These are phyloP conservation scores for Alternaria gaisen DNA, from an alignment of 2,329 filamentous ascomycete genomes.

Conservation along the genomic window DNA sequence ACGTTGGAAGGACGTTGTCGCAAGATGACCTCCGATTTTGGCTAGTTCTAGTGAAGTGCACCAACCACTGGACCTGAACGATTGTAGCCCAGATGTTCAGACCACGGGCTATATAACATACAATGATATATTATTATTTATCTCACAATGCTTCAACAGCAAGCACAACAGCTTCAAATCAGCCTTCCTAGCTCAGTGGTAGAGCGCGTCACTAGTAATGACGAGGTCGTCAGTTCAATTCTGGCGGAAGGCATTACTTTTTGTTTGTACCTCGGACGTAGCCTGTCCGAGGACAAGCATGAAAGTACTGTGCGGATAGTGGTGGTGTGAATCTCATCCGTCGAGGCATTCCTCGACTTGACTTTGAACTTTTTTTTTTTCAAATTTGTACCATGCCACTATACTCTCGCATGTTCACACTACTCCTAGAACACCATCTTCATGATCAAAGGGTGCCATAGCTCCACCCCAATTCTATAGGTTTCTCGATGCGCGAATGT, in stretches of 20 bases:
- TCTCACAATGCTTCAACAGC: neutral
- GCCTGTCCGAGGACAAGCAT: neutral
- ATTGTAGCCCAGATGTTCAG: too few species aligned
- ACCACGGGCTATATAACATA: too few species aligned
- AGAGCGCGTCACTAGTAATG: slow-evolving; percentile 24
- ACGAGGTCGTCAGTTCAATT: slow-evolving; percentile 24
- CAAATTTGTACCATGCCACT: neutral
- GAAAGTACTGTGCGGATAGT: neutral
- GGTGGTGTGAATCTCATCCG: neutral
- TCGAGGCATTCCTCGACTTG: neutral
- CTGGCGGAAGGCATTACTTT: slow-evolving; percentile 18
- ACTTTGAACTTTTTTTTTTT: neutral
- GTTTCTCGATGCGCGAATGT: neutral
- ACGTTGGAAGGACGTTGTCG: neutral
- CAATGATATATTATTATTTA: fast-evolving
- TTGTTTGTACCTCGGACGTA: neutral
- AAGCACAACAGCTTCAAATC: neutral
- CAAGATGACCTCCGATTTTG: neutral
- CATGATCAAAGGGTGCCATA: neutral
- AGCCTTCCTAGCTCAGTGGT: slow-evolving; percentile 23
- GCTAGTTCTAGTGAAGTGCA: neutral
- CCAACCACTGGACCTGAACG: neutral
- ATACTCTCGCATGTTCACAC: neutral
- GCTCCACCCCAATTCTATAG: neutral
- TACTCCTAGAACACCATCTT: neutral